Evolutionary conservation across 1,139 yeast species (phyloP).

Genomic region (Hemisphaericaspora lyxosophila): DNA sequence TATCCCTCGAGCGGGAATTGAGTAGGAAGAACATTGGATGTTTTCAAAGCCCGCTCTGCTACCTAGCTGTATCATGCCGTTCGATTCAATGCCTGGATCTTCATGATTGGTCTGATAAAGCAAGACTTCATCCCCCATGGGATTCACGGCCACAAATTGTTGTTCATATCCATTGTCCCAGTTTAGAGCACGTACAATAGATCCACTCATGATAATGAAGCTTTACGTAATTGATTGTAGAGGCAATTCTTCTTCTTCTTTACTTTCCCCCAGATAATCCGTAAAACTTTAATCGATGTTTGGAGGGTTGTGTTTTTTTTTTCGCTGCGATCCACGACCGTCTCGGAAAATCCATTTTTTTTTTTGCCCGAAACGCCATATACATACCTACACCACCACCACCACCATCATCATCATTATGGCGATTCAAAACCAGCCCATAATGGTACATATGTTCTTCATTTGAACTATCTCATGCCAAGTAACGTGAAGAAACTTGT

Average conservation of each 20-base stretch:
- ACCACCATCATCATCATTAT: no score
- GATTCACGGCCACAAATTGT: slow-evolving; percentile 61
- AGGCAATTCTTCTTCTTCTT: no score
- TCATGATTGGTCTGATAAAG: slow-evolving; percentile 56
- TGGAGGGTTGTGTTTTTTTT: no score
- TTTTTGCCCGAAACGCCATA: no score
- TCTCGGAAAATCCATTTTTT: background rate
- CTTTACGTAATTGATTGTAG: background rate
- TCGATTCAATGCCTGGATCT: slow-evolving; percentile 33
- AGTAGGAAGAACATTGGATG: slow-evolving; percentile 71
- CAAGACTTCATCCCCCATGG: slow-evolving; percentile 66
- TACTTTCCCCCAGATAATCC: no score
- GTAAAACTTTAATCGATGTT: no score
- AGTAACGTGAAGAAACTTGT: no score
- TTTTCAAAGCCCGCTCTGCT: slow-evolving; percentile 68
- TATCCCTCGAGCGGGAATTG: slow-evolving; percentile 55
- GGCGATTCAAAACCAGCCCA: no score
- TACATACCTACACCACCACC: no score
- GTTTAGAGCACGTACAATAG: slow-evolving; percentile 54
- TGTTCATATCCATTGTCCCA: slow-evolving; percentile 62
- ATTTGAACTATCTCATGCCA: no score
- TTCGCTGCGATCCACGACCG: background rate
- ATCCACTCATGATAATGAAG: slow-evolving; percentile 43
- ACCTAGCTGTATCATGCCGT: slow-evolving; percentile 45
- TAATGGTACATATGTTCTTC: no score